A percentile compares a stretch with the other conserved stretches of the same genome.
Conservation (phyloP, 1,284 basidiomycete genomes). For the Malassezia caprae region DNA sequence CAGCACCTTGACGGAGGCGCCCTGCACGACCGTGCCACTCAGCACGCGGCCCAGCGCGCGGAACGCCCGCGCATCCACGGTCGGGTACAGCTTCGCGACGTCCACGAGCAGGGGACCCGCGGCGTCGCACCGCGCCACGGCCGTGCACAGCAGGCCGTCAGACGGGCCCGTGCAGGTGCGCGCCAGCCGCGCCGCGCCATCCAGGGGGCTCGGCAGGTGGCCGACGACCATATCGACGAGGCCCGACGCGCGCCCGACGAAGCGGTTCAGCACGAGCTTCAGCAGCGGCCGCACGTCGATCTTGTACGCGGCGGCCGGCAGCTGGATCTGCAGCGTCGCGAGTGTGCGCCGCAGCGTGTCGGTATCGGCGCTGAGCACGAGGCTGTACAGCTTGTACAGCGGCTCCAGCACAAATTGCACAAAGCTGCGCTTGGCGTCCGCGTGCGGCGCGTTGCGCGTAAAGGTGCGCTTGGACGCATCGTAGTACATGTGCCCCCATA, state of each 20-base stretch:
- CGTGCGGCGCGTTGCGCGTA: slow-evolving; percentile 68
- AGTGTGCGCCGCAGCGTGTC: slow-evolving; percentile 72
- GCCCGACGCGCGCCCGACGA: slow-evolving; percentile 76
- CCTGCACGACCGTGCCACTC: slow-evolving; percentile 76
- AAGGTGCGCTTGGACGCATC: slow-evolving; percentile 73
- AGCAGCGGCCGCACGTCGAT: slow-evolving; percentile 92
- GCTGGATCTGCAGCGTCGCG: slow-evolving; percentile 65
- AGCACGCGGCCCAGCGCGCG: slow-evolving; percentile 88
- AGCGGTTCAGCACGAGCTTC: slow-evolving; percentile 84
- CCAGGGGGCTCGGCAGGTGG: slow-evolving; percentile 73
- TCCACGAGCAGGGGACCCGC: slow-evolving; percentile 85
- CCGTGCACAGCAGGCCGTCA: slow-evolving; percentile 51
- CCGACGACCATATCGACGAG: slow-evolving; percentile 84
- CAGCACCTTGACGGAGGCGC: slow-evolving; percentile 81
- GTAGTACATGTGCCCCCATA: slow-evolving; percentile 99
- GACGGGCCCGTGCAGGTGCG: slow-evolving; percentile 26
- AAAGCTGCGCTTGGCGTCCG: slow-evolving; percentile 74
- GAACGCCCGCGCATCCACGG: slow-evolving; percentile 88
- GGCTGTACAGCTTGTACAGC: slow-evolving; percentile 90
- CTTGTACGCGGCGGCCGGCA: slow-evolving; percentile 91
- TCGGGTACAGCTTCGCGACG: slow-evolving; percentile 85
- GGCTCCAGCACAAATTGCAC: slow-evolving; percentile 95
- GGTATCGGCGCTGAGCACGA: slow-evolving; percentile 81
- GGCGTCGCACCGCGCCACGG: slow-evolving; percentile 73
- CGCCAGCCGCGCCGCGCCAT: slow-evolving; percentile 60